Conservation (phyloP, 2,329 filamentous ascomycete genomes). For the Cytospora schulzeri region DNA sequence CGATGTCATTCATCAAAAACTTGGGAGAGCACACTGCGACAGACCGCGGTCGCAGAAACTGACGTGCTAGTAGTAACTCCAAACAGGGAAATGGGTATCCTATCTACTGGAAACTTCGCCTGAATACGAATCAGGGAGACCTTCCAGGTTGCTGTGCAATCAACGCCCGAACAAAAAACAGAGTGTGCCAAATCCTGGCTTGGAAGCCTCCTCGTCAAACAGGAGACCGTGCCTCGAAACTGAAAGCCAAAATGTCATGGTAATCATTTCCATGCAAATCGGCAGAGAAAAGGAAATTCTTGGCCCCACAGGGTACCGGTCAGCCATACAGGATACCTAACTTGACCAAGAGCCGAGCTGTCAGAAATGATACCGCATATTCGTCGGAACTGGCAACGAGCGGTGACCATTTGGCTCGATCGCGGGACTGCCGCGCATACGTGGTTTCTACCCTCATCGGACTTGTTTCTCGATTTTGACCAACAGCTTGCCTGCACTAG, state of each 20-base stretch:
- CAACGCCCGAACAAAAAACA: slow-evolving; percentile 5
- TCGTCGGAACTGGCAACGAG: not conserved
- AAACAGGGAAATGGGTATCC: slow-evolving; percentile 18
- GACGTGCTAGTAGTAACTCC: not conserved
- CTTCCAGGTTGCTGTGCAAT: not conserved
- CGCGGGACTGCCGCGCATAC: not conserved
- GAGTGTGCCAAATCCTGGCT: slow-evolving; percentile 10
- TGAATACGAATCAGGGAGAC: not conserved
- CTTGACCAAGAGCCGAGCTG: not conserved
- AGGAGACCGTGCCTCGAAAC: not conserved
- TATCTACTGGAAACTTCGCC: slow-evolving; percentile 13
- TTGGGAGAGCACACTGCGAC: not conserved
- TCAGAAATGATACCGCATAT: not conserved
- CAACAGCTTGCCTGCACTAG: slow-evolving; percentile 51
- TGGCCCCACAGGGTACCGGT: not conserved
- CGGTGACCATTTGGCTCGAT: not conserved
- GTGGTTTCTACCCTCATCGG: slow-evolving; percentile 32
- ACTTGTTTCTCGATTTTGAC: slow-evolving; percentile 55
- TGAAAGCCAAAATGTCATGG: not conserved
- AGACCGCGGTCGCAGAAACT: not conserved
- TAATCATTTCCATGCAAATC: not conserved
- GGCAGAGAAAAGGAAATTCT: not conserved
- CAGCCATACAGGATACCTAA: slow-evolving; percentile 2
- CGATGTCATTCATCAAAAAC: not conserved
- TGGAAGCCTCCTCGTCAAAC: not conserved